phyloP scores from a whole-genome alignment of 192 early-diverging fungal genomes.

The Anaeromyces robustus region DNA sequence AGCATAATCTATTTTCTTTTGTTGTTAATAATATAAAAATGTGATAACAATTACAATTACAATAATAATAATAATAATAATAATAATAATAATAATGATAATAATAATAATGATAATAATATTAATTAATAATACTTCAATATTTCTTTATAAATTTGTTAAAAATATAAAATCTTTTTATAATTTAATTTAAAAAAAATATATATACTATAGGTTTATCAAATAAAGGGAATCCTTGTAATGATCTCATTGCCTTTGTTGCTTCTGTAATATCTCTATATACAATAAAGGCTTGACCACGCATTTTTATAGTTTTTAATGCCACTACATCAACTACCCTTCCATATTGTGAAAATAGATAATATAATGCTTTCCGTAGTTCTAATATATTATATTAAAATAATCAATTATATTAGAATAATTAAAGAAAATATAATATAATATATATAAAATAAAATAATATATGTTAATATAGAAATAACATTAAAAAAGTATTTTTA shows the following conservation, averaged over 20 bases:
- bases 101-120: too few relatives aligned
- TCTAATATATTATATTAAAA: not conserved
- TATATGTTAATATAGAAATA: too few relatives aligned
- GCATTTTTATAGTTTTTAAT: slow-evolving; percentile 59
- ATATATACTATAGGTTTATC: slow-evolving; percentile 56
- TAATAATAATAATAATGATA: too few relatives aligned
- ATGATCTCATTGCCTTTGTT: slow-evolving; percentile 65
- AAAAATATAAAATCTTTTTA: not conserved
- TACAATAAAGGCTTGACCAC: slow-evolving; percentile 89
- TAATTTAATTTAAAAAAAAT: not conserved
- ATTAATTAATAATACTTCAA: too few relatives aligned
- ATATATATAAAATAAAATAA: too few relatives aligned
- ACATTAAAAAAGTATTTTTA: too few relatives aligned
- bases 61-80: too few relatives aligned
- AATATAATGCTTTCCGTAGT: slow-evolving; percentile 38
- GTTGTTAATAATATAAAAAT: too few relatives aligned
- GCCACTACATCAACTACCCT: slow-evolving; percentile 76
- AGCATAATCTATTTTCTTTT: slow-evolving; percentile 56
- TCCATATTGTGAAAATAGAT: slow-evolving; percentile 75
- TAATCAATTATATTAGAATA: not conserved
- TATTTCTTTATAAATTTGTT: not conserved
- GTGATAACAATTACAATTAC: not conserved
- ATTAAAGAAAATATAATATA: not conserved
- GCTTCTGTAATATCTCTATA: slow-evolving; percentile 72
- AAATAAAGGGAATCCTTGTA: slow-evolving; percentile 81